Conservation (phyloP, 768 basidiomycete genomes). For the Rickenella mellea region DNA sequence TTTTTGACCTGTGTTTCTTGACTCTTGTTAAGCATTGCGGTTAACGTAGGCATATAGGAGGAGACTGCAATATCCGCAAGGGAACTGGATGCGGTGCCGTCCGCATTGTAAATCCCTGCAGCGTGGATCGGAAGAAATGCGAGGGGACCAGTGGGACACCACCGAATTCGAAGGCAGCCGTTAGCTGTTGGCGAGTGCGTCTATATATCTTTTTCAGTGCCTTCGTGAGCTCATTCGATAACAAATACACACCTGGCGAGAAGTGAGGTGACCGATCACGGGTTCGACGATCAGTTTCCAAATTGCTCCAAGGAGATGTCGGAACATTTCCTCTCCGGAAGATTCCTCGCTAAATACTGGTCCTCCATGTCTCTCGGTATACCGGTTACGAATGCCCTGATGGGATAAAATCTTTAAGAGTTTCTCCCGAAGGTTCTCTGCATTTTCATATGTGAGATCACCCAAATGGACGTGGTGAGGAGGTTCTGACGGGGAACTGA, state of each 20-base stretch:
- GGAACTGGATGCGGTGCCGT: conserved; percentile 2
- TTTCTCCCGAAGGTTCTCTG: neutral
- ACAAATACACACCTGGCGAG: too few relatives aligned
- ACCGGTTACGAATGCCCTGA: conserved; percentile 18
- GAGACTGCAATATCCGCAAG: conserved; percentile 16
- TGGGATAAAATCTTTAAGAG: neutral
- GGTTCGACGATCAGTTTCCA: conserved; percentile 3
- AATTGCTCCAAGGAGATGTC: conserved; percentile 2
- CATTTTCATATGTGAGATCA: conserved; percentile 21
- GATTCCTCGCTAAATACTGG: neutral
- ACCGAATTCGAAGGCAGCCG: conserved; percentile 11
- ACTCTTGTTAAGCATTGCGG: conserved; percentile 7
- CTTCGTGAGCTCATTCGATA: too few relatives aligned
- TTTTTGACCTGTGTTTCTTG: neutral
- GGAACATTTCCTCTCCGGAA: too few relatives aligned
- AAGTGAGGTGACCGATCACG: too few relatives aligned
- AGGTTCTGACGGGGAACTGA: neutral
- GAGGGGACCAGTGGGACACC: conserved; percentile 23
- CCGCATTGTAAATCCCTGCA: conserved; percentile 18
- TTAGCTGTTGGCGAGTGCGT: too few relatives aligned
- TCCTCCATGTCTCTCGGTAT: neutral
- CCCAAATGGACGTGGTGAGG: neutral
- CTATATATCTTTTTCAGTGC: too few relatives aligned
- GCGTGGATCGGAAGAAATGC: conserved; percentile 24
- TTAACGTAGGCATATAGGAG: conserved; percentile 20